These are phyloP conservation scores for Chaetomium sp. DNA, from an alignment of 2,329 filamentous ascomycete species.

Conservation along the genomic window DNA sequence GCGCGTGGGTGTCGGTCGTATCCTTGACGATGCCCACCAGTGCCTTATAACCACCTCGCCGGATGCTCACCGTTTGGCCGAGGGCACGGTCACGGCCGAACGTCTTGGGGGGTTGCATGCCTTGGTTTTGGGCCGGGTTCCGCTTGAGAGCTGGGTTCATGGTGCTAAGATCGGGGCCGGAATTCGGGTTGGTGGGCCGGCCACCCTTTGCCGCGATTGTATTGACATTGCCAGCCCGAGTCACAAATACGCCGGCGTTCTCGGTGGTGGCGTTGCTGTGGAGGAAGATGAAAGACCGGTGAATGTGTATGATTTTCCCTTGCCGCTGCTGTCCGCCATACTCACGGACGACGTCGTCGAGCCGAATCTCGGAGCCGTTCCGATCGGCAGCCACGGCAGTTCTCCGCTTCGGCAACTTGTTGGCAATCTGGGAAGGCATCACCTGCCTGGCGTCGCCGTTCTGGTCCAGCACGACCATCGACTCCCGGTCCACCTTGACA, in stretches of 20 bases:
- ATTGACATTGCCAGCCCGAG: conserved; percentile 79
- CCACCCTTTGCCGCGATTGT: conserved; percentile 95
- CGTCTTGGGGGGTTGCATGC: conserved; percentile 67
- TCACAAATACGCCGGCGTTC: conserved; percentile 87
- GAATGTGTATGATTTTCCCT: conserved; percentile 90
- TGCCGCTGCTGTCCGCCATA: conserved; percentile 80
- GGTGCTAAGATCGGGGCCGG: conserved; percentile 77
- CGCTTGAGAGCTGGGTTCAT: conserved; percentile 91
- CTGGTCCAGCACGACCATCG: conserved; percentile 86
- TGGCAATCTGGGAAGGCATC: conserved; percentile 88
- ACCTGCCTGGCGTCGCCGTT: conserved; percentile 79
- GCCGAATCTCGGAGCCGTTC: conserved; percentile 87
- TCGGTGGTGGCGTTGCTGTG: conserved; percentile 83
- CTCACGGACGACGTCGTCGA: conserved; percentile 92
- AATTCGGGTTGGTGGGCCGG: conserved; percentile 61
- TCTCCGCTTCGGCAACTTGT: conserved; percentile 80
- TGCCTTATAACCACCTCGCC: conserved; percentile 87
- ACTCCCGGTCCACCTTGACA: conserved; percentile 93
- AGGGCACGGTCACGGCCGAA: conserved; percentile 82
- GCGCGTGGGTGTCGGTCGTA: conserved; percentile 80
- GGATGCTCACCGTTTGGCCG: conserved; percentile 88
- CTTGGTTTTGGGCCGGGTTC: conserved; percentile 59
- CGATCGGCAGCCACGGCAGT: conserved; percentile 89
- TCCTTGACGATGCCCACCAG: conserved; percentile 95
- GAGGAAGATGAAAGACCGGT: conserved; percentile 88